Conservation (phyloP, 2,329 filamentous ascomycete genomes). For the Sphaerostilbella broomeana region DNA sequence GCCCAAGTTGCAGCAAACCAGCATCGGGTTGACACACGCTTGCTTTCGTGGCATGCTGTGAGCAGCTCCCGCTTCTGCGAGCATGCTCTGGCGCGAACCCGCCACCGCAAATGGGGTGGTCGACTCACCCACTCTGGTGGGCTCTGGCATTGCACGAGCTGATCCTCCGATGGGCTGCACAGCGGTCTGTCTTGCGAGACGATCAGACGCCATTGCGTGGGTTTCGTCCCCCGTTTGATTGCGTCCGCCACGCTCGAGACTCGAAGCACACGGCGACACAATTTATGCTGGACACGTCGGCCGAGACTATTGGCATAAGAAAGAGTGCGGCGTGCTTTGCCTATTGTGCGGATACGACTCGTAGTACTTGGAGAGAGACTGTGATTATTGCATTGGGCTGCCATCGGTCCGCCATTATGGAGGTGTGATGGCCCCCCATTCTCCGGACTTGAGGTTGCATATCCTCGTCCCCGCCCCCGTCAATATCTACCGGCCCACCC, state of each 20-base stretch:
- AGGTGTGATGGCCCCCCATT: conserved; percentile 9
- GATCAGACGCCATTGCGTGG: neutral
- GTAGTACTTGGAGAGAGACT: neutral
- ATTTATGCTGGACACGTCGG: conserved; percentile 10
- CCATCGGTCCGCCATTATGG: conserved; percentile 5
- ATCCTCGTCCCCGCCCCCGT: conserved; percentile 10
- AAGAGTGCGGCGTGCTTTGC: too few species aligned
- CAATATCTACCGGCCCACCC: conserved; percentile 14
- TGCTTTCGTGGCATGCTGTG: conserved; percentile 33
- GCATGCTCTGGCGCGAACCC: conserved; percentile 3
- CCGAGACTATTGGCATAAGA: conserved; percentile 4
- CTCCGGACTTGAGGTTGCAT: conserved; percentile 14
- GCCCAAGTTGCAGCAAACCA: conserved; percentile 13
- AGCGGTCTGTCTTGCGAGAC: conserved; percentile 2
- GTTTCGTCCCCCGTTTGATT: neutral
- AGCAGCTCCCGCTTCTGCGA: conserved; percentile 16
- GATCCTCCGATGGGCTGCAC: conserved; percentile 11
- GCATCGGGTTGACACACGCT: conserved; percentile 22
- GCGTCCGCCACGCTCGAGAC: neutral
- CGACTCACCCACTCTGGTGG: conserved; percentile 7
- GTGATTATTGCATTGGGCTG: conserved; percentile 12
- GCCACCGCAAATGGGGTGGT: conserved; percentile 10
- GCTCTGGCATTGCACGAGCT: conserved; percentile 11
- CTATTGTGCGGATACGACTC: too few species aligned
- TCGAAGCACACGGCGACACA: neutral